Evolutionary conservation across 2,329 filamentous ascomycete species (phyloP).

Genomic region (Diaporthe sp.): DNA sequence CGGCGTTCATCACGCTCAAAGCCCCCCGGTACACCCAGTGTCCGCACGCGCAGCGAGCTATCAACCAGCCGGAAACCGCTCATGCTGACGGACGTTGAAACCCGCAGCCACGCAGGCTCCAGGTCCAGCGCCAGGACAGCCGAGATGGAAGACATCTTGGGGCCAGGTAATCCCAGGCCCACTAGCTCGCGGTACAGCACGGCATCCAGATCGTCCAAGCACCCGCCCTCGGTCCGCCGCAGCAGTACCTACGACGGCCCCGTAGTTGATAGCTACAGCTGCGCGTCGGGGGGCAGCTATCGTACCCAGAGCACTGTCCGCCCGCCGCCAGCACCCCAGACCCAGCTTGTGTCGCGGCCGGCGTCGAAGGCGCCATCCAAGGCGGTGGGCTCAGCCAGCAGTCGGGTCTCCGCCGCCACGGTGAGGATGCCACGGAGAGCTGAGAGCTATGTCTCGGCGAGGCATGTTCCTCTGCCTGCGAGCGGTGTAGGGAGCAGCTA

Average conservation of each 20-base stretch:
- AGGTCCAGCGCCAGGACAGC: slow-evolving; percentile 48
- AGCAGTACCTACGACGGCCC: slow-evolving; percentile 46
- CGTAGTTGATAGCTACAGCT: slow-evolving; percentile 55
- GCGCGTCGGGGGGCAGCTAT: slow-evolving; percentile 58
- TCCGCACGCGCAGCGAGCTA: slow-evolving; percentile 58
- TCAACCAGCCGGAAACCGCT: slow-evolving; percentile 52
- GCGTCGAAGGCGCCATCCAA: slow-evolving; percentile 42
- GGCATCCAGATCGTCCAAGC: slow-evolving; percentile 19
- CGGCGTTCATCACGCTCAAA: slow-evolving; percentile 55
- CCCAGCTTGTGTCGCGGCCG: slow-evolving; percentile 44
- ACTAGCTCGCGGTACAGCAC: slow-evolving; percentile 42
- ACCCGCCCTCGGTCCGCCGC: slow-evolving; percentile 39
- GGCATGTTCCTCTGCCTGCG: slow-evolving; percentile 54
- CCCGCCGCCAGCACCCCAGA: slow-evolving; percentile 42
- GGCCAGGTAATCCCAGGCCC: slow-evolving; percentile 40
- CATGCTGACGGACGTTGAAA: slow-evolving; percentile 56
- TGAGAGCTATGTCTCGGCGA: slow-evolving; percentile 47
- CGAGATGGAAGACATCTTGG: slow-evolving; percentile 27
- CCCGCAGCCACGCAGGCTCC: slow-evolving; percentile 56
- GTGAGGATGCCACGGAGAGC: slow-evolving; percentile 41
- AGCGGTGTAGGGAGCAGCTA: slow-evolving; percentile 57
- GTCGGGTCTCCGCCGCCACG: slow-evolving; percentile 44
- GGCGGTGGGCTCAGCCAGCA: slow-evolving; percentile 41
- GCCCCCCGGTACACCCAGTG: slow-evolving; percentile 45
- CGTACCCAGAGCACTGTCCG: slow-evolving; percentile 53